A percentile compares a stretch with the other conserved stretches of the same genome.
Conservation (phyloP, 1,284 basidiomycete species). For the Amylostereum areolatum region DNA sequence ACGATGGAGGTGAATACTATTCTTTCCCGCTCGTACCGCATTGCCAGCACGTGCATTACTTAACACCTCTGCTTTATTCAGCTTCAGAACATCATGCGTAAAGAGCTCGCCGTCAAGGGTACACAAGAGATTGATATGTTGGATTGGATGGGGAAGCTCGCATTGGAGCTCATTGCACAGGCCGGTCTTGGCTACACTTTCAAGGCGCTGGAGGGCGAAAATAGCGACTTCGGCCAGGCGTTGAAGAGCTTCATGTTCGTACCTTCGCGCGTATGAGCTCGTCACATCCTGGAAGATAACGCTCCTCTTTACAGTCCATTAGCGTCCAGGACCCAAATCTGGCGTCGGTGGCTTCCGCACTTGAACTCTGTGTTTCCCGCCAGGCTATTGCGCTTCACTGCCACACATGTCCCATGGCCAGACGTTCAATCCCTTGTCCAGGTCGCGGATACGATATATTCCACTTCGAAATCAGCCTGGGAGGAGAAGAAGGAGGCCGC, state of each 20-base stretch:
- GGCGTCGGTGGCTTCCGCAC: neutral
- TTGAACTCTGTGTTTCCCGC: neutral
- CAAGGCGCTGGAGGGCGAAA: constrained; percentile 37
- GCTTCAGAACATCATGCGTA: neutral
- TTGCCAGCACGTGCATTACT: neutral
- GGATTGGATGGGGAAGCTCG: constrained; percentile 43
- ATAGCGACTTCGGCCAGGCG: constrained; percentile 41
- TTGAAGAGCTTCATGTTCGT: constrained; percentile 43
- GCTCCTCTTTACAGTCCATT: neutral
- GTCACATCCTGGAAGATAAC: neutral
- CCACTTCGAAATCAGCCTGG: constrained; percentile 35
- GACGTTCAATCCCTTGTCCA: constrained; percentile 37
- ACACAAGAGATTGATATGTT: constrained; percentile 35
- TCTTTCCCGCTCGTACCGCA: neutral
- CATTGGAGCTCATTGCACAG: constrained; percentile 45
- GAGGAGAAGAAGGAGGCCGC: constrained; percentile 26
- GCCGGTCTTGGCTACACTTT: constrained; percentile 48
- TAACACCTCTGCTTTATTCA: neutral
- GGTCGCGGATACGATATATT: constrained; percentile 44
- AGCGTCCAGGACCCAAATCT: neutral
- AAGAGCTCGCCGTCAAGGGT: neutral
- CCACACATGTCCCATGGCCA: constrained; percentile 1
- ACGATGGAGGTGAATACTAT: constrained; percentile 29
- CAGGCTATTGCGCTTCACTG: neutral
- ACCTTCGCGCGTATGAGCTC: neutral